Conservation (phyloP, 371 early-diverging fungal genomes). For the Mortierella sp. region DNA sequence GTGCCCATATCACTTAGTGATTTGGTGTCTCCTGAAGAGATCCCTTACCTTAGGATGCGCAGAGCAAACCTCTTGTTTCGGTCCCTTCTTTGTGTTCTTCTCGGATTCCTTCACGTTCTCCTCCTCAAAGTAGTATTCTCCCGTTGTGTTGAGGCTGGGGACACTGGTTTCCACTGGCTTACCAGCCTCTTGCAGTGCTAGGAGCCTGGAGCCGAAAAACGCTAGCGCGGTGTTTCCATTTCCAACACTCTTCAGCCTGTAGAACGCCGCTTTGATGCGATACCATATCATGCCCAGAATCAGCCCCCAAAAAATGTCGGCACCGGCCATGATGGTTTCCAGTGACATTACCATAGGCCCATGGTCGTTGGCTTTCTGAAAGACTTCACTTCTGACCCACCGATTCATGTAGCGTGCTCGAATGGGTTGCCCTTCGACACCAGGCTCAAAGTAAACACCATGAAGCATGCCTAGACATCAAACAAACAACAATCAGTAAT, state of each 20-base stretch:
- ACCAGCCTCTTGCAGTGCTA: slow-evolving; percentile 42
- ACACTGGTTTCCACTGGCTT: slow-evolving; percentile 24
- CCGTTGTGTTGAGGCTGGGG: slow-evolving; percentile 36
- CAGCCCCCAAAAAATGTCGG: not conserved
- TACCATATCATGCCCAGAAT: not conserved
- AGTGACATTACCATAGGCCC: slow-evolving; percentile 17
- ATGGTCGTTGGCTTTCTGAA: slow-evolving; percentile 28
- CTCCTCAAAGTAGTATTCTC: slow-evolving; percentile 47
- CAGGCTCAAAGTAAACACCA: slow-evolving; percentile 43
- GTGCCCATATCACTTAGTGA: no score
- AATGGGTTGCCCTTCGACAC: slow-evolving; percentile 14
- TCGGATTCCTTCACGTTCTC: slow-evolving; percentile 5
- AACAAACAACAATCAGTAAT: not conserved
- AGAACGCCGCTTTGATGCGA: slow-evolving; percentile 9
- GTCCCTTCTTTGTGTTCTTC: not conserved
- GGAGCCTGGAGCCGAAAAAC: slow-evolving; percentile 20
- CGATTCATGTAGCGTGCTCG: slow-evolving; percentile 48
- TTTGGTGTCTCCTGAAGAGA: no score
- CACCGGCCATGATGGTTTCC: slow-evolving; percentile 26
- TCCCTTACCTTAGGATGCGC: slow-evolving; percentile 49
- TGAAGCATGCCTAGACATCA: slow-evolving; percentile 38
- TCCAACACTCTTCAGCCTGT: slow-evolving; percentile 6
- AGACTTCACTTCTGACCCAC: slow-evolving; percentile 32
- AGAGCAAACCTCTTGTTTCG: slow-evolving; percentile 16
- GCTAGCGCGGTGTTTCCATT: slow-evolving; percentile 34